Base-by-base conservation (phyloP, 371 early-diverging fungal genomes). In the Syncephalastrum racemosum region DNA sequence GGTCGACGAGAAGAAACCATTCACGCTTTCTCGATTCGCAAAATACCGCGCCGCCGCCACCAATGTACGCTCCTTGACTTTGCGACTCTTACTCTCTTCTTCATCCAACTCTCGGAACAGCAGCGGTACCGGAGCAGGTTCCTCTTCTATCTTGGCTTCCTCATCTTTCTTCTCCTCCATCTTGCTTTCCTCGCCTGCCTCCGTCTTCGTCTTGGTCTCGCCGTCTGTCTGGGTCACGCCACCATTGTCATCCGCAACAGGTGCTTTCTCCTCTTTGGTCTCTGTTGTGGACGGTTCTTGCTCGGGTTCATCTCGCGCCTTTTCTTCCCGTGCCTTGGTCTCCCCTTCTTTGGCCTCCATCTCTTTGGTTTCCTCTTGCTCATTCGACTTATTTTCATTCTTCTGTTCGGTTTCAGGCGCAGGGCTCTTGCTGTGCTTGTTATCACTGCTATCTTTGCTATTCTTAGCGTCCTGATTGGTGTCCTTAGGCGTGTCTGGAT, bases 1-100 rank as follows among this genome's bases (percentile, higher is more conserved):
- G 2, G 71, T 76, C 1, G 76, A 74, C n/a, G 77, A 63, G 52
- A 79, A 79, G 40, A 79, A 72, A 6, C 74, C 73, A 53, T 74
- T 70, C 2, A 72, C 71, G 18, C 75, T 63, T 59, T 79, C 80
- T 59, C 80, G 60, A 50, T 79, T 73, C 14, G 74, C 72, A 58
- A 79, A 75, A 56, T 74, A 76, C 47, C 76, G 63, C 36, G 74
- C 79, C 20, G 77, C 71, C 41, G 51, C 54, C 43, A 65, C 64
- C 12, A 79, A 46, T 13, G 77, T 75, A 10, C 73, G 64, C 47
- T 76, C 80, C 44, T 68, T 71, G 12, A 70, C 50, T 51, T 67
- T 70, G 25, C 76, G 72, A 19, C 45, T 49, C 27, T 58, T 59
- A 2, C 50, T 31, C 42, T 70, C 71, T 41, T 78, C 64, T n/a